Conservation (phyloP, 371 early-diverging fungal genomes). For the Zopfochytrium polystomum region DNA sequence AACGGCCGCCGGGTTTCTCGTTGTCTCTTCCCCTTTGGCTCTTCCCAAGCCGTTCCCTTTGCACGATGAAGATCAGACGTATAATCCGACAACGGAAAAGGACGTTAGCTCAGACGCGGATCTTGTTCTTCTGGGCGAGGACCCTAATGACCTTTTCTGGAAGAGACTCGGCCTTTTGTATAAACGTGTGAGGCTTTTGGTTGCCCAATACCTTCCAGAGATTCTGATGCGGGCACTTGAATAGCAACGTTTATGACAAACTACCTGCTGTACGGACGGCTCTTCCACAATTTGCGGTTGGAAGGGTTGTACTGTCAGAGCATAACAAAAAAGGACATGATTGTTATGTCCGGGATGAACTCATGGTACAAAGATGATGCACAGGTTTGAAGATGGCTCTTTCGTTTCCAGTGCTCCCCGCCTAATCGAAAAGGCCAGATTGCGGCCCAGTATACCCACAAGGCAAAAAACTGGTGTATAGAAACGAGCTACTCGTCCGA, state of each 20-base stretch:
- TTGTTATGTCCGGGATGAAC: constrained; percentile 68
- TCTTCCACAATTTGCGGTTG: constrained; percentile 47
- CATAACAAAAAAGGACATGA: constrained; percentile 59
- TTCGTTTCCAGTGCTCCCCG: too few species aligned
- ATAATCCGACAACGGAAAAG: too few species aligned
- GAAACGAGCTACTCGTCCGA: constrained; percentile 64
- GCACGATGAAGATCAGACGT: background rate
- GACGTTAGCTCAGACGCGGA: too few species aligned
- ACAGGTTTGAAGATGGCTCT: too few species aligned
- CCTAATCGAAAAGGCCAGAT: constrained; percentile 57
- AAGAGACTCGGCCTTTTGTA: too few species aligned
- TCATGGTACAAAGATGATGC: too few species aligned
- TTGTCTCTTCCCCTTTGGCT: too few species aligned
- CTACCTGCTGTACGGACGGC: constrained; percentile 69
- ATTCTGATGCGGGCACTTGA: background rate
- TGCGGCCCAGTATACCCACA: constrained; percentile 71
- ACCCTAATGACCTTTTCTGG: too few species aligned
- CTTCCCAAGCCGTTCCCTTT: background rate
- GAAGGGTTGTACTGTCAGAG: constrained; percentile 71
- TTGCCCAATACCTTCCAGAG: too few species aligned
- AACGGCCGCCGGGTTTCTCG: constrained; percentile 78
- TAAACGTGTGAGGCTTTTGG: too few species aligned
- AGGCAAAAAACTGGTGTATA: constrained; percentile 69
- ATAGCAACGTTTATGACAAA: constrained; percentile 14
- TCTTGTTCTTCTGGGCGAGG: too few species aligned